Evolutionary conservation across 768 basidiomycete species (phyloP), one percentile per base, ranked within the genome.

Genomic region (Dentipellis fragilis): DNA sequence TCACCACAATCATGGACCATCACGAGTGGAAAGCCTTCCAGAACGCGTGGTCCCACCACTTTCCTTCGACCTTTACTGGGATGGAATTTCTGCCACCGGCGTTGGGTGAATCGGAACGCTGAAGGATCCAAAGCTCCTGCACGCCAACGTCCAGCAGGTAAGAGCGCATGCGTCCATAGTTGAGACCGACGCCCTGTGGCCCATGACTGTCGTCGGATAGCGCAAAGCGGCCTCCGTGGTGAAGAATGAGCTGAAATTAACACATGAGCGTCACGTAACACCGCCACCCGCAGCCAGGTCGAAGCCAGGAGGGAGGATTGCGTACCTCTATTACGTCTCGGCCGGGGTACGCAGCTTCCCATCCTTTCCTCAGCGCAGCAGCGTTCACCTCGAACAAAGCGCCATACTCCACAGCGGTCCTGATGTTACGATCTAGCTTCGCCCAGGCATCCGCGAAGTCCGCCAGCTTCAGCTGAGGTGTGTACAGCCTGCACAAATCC

Each of bases 141-240:
- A 96, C 75, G 4, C 79, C 80, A n/a, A 78, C 65, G 2, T 71
- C 71, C 48, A 72, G 70, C 29, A 93, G 72, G 68, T 97, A 98
- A 10, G 75, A 73, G 49, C 72, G 73, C 58, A 87, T 68, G 17
- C 78, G 75, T 54, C 72, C 64, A 63, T 97, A 99, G 68, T 97
- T 92, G 56, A 92, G 73, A 0, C 93, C 93, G 54, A 98, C 93
- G 9, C 83, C 82, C 34, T 83, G 80, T 2, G 92, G 87, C 0
- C 91, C 93, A 64, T 99, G 96, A 52, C 93, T 94, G 71, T 98
- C 96, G 66, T 98, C 96, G 5, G 95, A 98, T 23, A 99, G 76
- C 17, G 85, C 80, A 59, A 96, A 81, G 21, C 81, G 80, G 2
- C 94, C 96, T 10, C 78, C 80, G 49, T 75, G 68, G 45, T 75